A percentile compares a stretch with the other conserved stretches of the same genome.
phyloP scores from a whole-genome alignment of 352 stramenopile genomes.

The Phytophthora tentaculata region DNA sequence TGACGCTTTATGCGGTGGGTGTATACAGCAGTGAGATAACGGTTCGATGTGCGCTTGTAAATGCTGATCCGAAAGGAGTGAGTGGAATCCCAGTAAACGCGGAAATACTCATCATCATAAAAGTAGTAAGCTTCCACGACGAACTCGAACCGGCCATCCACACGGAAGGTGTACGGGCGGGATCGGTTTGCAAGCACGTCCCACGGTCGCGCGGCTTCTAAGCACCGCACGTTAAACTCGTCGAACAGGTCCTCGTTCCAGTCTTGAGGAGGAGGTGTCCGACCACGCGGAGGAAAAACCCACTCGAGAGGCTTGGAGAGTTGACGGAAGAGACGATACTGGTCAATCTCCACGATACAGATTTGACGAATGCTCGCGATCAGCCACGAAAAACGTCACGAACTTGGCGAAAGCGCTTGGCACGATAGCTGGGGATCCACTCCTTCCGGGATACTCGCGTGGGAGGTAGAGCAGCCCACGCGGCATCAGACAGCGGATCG shows the following conservation, averaged over 20 bases:
- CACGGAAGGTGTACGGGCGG: not conserved
- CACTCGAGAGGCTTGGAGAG: not conserved
- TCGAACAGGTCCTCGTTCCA: too few species aligned
- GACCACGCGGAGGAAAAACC: not conserved
- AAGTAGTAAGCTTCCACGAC: not conserved
- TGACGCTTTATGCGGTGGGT: not conserved
- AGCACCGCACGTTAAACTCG: too few species aligned
- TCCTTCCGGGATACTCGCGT: too few species aligned
- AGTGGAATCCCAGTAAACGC: not conserved
- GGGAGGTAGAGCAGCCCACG: too few species aligned
- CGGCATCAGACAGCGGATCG: too few species aligned
- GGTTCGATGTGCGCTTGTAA: not conserved
- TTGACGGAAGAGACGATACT: not conserved
- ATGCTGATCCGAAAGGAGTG: not conserved
- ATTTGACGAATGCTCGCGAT: not conserved
- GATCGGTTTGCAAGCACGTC: not conserved
- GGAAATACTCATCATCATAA: too few species aligned
- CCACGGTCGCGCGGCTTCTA: too few species aligned
- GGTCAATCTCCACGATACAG: not conserved
- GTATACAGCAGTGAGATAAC: not conserved
- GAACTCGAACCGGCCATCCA: not conserved
- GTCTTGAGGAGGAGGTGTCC: not conserved
- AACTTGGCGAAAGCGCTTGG: not conserved
- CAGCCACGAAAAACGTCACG: too few species aligned
- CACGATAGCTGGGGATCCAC: not conserved